These are phyloP conservation scores for Candida silvatica DNA, from an alignment of 805 yeast species.

Conservation along the genomic window DNA sequence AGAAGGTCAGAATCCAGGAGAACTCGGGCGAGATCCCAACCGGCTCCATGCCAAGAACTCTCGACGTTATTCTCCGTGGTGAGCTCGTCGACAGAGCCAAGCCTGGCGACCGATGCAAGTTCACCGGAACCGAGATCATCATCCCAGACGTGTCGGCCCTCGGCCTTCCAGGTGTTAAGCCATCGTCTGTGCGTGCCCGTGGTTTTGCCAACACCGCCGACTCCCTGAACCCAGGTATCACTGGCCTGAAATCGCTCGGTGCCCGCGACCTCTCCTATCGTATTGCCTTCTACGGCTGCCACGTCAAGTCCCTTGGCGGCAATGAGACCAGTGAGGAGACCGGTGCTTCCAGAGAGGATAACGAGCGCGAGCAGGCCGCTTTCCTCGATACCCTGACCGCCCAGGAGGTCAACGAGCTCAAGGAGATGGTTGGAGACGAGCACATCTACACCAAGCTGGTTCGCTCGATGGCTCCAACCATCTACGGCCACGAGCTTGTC, in stretches of 20 bases:
- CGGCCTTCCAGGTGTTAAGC: constrained; percentile 92
- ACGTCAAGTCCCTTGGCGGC: constrained; percentile 59
- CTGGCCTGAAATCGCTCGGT: constrained; percentile 87
- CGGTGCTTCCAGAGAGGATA: constrained; percentile 28
- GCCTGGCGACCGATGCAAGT: constrained; percentile 92
- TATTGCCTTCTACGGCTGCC: constrained; percentile 85
- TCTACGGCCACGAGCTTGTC: constrained; percentile 89
- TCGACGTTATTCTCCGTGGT: constrained; percentile 88
- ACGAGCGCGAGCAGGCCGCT: constrained; percentile 69
- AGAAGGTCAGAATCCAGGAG: constrained; percentile 89
- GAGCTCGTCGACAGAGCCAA: constrained; percentile 93
- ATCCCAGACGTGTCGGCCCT: constrained; percentile 91
- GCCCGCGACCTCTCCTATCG: constrained; percentile 90
- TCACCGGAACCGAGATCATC: constrained; percentile 92
- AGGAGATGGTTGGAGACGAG: constrained; percentile 84
- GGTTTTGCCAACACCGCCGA: constrained; percentile 47
- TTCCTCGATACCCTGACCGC: constrained; percentile 72
- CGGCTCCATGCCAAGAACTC: constrained; percentile 96
- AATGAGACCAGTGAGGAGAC: constrained; percentile 13
- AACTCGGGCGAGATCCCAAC: constrained; percentile 96
- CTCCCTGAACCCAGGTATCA: constrained; percentile 74
- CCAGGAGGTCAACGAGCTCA: constrained; percentile 76
- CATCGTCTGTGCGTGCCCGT: constrained; percentile 58
- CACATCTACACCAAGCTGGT: constrained; percentile 80
- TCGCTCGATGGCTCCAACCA: constrained; percentile 89